Base-by-base conservation (phyloP, 2,329 filamentous ascomycete genomes). In the Microdochium nivale region DNA sequence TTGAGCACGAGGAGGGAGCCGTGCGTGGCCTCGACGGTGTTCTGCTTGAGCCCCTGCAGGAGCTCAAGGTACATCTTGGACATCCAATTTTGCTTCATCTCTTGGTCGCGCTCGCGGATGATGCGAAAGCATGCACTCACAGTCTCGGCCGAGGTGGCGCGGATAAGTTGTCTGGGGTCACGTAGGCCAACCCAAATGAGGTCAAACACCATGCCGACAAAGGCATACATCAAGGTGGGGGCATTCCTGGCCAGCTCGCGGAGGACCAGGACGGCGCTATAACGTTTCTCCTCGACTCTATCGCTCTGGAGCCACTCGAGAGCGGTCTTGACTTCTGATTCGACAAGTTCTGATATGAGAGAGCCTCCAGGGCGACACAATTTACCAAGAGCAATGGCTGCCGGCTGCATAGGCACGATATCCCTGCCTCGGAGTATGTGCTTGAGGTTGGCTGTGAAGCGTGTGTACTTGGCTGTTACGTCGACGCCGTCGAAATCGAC, bases 401-500 rank as follows among this genome's bases (percentile, higher is more conserved):
- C 94, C 13, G 88, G 84, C 52, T 95, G 83, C 86, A 99, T 92
- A 23, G 94, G 90, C 51, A 84, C 84, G 57, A 89, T 88, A 62
- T 99, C 94, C 66, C 91, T 95, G 56, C 92, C 92, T 61, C 91
- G 83, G 60, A 99, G 78, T 37, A 96, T 87, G 48, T 83, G 87
- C 59, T 91, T 88, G 54, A 99, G 81, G 62, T 92, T 95, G 57
- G 90, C 90, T 47, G 90, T 90, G 65, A 97, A 99, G 51, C 94
- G 84, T 27, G 92, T 95, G 53, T 94, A 96, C 70, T 97, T 97
- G 62, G 90, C 84, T 33, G 89, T 90, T 24, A 88, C 83, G 71
- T 99, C 95, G 60, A 96, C 89, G 53, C 91, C 92, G 61, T 96
- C 92, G 66, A 97, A 96, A 67, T 96, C 91, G 68, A 97, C 92